Evolutionary conservation across 1,284 basidiomycete species (phyloP), one percentile per base, ranked within the genome.

Genomic region (Phlebopus sp.): DNA sequence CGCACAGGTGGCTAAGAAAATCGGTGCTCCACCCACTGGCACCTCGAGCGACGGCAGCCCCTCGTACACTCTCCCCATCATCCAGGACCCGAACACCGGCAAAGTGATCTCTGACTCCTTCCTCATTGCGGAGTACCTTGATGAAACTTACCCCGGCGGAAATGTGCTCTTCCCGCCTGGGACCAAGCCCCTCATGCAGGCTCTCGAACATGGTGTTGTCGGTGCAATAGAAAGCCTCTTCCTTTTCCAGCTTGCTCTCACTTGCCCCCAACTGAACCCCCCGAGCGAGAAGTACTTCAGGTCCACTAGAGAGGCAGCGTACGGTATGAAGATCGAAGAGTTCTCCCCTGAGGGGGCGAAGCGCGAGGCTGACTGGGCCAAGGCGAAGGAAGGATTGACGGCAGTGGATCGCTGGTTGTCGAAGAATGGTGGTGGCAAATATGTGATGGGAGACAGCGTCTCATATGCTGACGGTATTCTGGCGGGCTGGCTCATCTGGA

Each of bases 121-220:
- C 43, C 52, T 54, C 32, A 74, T 74, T 47, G 70, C 69, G n/a
- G 58, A 59, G 29, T 69, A 69, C 39, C 66, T 72, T 32, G 72
- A 75, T 37, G 50, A 46, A 10, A 61, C 59, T 4, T 71, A 72
- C 52, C 69, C 70, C 3, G 32, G 46, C 23, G 57, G 46, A 5
- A 49, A 52, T 2, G 29, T 50, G 17, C 55, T 69, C 31, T 60
- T 72, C 50, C 64, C 69, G 0, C 17, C 47, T 2, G 59, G 58
- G 19, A 55, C 55, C 2, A 54, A 57, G 30, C 50, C 61, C 4
- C 50, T 63, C 32, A 45, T 67, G 21, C 46, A 37, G 3, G 59
- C 58, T 2, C 62, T 65, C 45, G 59, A 67, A 35, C 40, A 41
- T 5, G 43, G 53, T n/a, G 10, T 61, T 34, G 25, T 50, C 9